Evolutionary conservation across 2,329 filamentous ascomycete genomes (phyloP).

Genomic region (Cercospora sesami): DNA sequence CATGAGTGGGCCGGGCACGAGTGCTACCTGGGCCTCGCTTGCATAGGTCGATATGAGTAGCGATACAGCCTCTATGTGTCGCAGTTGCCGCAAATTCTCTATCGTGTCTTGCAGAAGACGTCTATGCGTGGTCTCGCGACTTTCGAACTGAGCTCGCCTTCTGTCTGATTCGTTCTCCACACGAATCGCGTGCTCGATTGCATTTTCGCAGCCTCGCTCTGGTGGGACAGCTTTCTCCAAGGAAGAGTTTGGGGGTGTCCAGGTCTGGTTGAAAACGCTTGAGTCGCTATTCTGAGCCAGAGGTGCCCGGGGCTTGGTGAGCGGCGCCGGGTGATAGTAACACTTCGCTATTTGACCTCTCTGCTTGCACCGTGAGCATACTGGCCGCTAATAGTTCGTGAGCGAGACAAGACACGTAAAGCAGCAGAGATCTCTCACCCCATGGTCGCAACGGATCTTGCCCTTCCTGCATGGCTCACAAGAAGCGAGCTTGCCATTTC

Average conservation of each 20-base stretch:
- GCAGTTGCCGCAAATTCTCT: background rate
- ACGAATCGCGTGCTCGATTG: background rate
- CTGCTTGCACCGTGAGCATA: conserved; percentile 22
- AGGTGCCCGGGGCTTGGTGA: conserved; percentile 16
- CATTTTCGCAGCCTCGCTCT: background rate
- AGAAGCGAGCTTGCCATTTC: conserved; percentile 22
- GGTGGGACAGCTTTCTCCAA: background rate
- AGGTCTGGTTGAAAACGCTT: background rate
- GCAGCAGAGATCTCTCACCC: background rate
- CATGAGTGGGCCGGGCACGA: conserved; percentile 9
- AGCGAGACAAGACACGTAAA: background rate
- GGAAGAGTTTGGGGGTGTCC: background rate
- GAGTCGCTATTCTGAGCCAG: background rate
- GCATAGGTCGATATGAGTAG: background rate
- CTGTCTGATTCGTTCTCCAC: background rate
- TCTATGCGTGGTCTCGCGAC: background rate
- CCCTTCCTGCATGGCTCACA: conserved; percentile 23
- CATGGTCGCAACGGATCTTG: conserved; percentile 27
- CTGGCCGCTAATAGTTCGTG: conserved; percentile 8
- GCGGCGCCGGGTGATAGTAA: conserved; percentile 26
- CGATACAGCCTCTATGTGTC: background rate
- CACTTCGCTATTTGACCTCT: conserved; percentile 16
- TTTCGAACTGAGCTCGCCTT: background rate
- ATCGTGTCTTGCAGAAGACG: background rate
- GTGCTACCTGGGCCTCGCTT: background rate